These are phyloP conservation scores for Isoetes engelmannii DNA, from an alignment of 83 land plant species.

Conservation along the genomic window DNA sequence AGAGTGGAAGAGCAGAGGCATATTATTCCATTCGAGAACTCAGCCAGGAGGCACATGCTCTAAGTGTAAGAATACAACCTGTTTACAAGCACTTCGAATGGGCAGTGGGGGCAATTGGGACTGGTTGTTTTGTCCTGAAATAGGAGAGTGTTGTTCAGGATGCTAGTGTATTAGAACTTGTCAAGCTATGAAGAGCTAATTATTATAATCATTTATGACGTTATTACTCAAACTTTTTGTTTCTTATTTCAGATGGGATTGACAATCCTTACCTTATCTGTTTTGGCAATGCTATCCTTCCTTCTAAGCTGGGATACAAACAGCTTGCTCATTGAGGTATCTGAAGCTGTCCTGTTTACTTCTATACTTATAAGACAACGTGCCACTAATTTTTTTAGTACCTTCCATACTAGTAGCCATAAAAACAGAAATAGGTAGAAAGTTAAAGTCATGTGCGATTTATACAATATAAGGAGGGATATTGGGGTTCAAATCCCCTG, in stretches of 20 bases:
- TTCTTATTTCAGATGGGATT: not conserved
- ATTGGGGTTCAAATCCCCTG: too few species aligned
- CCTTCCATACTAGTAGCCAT: too few species aligned
- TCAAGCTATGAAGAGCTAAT: not conserved
- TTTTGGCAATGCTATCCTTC: not conserved
- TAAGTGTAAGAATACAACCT: not conserved
- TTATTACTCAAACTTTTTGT: not conserved
- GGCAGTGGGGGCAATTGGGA: too few species aligned
- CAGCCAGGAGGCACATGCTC: not conserved
- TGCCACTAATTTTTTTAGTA: too few species aligned
- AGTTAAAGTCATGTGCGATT: too few species aligned
- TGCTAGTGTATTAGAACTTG: not conserved
- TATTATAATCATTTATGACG: not conserved
- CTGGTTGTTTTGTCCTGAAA: not conserved
- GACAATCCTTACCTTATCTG: slow-evolving; percentile 2
- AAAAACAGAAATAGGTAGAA: too few species aligned
- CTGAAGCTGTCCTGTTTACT: not conserved
- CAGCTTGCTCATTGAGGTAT: not conserved
- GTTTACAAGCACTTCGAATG: too few species aligned
- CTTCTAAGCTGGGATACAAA: slow-evolving; percentile 7
- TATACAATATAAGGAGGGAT: too few species aligned
- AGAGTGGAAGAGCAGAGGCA: not conserved
- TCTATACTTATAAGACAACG: too few species aligned
- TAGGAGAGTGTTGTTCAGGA: not conserved
- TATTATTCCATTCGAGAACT: not conserved